Base-by-base conservation (phyloP, 2,329 filamentous ascomycete genomes). In the Mycosphaerelloides madeirae region DNA sequence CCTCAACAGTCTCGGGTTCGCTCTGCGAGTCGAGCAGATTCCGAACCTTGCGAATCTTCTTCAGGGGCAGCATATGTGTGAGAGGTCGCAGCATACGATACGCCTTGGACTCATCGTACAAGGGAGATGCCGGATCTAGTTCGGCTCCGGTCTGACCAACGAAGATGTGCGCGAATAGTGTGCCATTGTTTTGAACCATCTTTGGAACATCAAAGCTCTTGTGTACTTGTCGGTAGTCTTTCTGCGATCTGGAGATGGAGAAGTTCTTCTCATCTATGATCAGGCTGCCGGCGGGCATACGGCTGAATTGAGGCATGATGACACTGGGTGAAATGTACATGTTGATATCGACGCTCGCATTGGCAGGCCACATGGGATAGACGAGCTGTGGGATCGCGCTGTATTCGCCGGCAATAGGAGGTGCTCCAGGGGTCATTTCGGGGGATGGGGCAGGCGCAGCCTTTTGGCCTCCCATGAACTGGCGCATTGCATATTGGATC, bases 161-260 rank as follows among this genome's bases (percentile, higher is more conserved):
- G 59, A 89, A 95, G 68, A 97, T 94, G 66, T 98, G 93, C 2
- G 87, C 91, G 82, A 87, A 96, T 8, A 98, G 77, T 1, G 91
- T 96, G 28, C 87, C 89, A 64, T 97, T 97, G 55, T 89, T 78
- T 73, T 96, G 90, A 0, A 95, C 89, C 32, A 80, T 75, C 50
- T 75, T 74, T 2, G 93, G 91, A 3, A 97, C 81, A 3, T 75
- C 69, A 62, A 98, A 88, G 29, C 75, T 83, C 6, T 85, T 86
- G 55, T 91, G 83, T 46, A 90, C 77, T 43, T 84, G 76, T 45
- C 93, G 80, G 61, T 78, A 83, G 59, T 97, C 89, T 46, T 81
- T 84, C 62, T 76, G 88, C 39, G 78, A 79, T 38, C 42, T 50
- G 16, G 58, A 55, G 35, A 63, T 35, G 13, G 54, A 50, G 67